phyloP scores from a whole-genome alignment of 108 stramenopile species.

The Seminavis robusta region DNA sequence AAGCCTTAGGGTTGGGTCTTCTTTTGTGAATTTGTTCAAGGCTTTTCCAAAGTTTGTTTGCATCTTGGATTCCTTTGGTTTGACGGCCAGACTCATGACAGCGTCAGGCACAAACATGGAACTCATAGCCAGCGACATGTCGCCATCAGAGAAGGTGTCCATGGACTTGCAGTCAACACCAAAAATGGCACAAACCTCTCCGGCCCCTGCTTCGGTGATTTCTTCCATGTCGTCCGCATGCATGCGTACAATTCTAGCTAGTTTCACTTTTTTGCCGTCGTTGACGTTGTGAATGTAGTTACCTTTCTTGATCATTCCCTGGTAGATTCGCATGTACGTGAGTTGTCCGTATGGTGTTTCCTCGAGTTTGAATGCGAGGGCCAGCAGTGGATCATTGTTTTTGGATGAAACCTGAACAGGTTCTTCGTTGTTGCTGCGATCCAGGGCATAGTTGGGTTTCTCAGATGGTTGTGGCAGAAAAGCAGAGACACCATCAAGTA shows the following conservation, averaged over 20 bases:
- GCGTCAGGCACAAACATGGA: conserved; percentile 98
- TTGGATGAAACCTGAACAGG: conserved; percentile 60
- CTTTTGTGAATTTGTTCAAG: conserved; percentile 93
- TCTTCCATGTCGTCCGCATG: conserved; percentile 99
- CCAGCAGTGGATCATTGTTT: conserved; percentile 81
- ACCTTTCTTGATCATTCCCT: conserved; percentile 91
- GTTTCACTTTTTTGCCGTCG: conserved; percentile 87
- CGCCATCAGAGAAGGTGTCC: conserved; percentile 97
- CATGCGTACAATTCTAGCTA: conserved; percentile 97
- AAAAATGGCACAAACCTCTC: conserved; percentile 99
- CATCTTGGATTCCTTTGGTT: conserved; percentile 81
- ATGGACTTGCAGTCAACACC: conserved; percentile 97
- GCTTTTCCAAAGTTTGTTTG: conserved; percentile 93
- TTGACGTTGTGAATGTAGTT: conserved; percentile 80
- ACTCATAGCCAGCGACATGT: conserved; percentile 84
- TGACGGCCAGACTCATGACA: conserved; percentile 96
- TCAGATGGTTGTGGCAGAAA: conserved; percentile 94
- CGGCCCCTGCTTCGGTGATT: conserved; percentile 89
- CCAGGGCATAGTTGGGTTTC: conserved; percentile 90
- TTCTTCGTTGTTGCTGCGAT: conserved; percentile 81
- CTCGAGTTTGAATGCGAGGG: conserved; percentile 99
- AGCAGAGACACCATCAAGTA: conserved; percentile 95
- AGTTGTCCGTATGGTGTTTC: conserved; percentile 97
- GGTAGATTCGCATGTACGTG: conserved; percentile 98
- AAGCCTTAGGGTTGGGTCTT: conserved; percentile 98